Evolutionary conservation across 768 basidiomycete species (phyloP), one percentile per base, ranked within the genome.

Genomic region (Candolleomyces efflorescens): DNA sequence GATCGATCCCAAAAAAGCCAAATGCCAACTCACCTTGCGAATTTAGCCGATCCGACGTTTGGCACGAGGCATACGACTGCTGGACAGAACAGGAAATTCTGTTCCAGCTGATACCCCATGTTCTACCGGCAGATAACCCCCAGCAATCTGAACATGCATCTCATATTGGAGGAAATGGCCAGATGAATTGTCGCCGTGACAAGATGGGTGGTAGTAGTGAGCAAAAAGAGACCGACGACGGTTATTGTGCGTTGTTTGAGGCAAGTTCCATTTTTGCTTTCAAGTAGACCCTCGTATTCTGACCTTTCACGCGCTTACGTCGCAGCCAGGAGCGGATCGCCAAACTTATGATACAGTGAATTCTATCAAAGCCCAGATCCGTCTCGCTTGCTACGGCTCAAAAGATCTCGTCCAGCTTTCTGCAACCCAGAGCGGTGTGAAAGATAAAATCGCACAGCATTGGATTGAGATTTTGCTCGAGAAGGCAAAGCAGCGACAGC

Each of bases 41-140:
- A n/a, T n/a, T n/a, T 48, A 5, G n/a, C n/a, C 37, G 17, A 7
- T 20, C 17, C 20, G 56, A 61, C 12, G 52, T 53, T 13, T 67
- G 65, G 67, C 60, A 68, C 37, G 53, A 61, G 20, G 69, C 67
- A 3, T 71, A 67, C 56, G 65, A 70, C 50, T 70, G 67, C 51
- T 17, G 62, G 39, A 59, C 67, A 9, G 59, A 64, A 22, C 43
- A 64, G 22, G 63, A 67, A 13, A 69, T 71, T 9, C 7, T 69
- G 0, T 70, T 68, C 44, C 63, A 65, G 18, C 57, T 71, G n/a
- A 51, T 58, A 54, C 41, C 61, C 0, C 68, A 70, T 43, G 22
- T 63, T n/a, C 53, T 71, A 15, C 64, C 72, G 0, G 72, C 65
- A 1, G 72, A 73, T 53, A 73, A 73, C 55, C 71, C 72, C 0